phyloP scores from a whole-genome alignment of 2,329 filamentous ascomycete genomes.

The Diaporthe citrichinensis region DNA sequence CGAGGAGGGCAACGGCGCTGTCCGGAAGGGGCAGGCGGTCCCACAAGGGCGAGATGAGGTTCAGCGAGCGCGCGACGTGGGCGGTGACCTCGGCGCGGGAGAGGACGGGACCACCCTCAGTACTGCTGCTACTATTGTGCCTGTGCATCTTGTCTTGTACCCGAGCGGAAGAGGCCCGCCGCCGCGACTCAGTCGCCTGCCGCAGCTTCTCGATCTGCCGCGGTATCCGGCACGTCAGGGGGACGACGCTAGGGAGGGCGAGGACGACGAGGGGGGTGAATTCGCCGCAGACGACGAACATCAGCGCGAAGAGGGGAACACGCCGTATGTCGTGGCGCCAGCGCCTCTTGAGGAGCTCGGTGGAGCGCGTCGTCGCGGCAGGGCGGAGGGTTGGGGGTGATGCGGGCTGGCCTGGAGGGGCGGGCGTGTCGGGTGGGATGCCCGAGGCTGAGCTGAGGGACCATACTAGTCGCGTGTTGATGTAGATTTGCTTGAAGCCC shows the following conservation, averaged over 20 bases:
- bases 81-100: constrained; percentile 42
- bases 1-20: constrained; percentile 59
- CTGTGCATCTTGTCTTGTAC: constrained; percentile 43
- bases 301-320: constrained; percentile 81
- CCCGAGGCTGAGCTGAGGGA: constrained; percentile 53
- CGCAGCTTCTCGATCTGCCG: constrained; percentile 75
- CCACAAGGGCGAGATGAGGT: constrained; percentile 63
- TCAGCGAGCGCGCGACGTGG: constrained; percentile 60
- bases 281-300: constrained; percentile 86
- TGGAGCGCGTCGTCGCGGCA: constrained; percentile 68
- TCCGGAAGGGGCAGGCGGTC: constrained; percentile 58
- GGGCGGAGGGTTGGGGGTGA: constrained; percentile 52
- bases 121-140: neutral
- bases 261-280: constrained; percentile 86
- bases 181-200: constrained; percentile 65
- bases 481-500: constrained; percentile 81
- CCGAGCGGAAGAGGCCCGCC: constrained; percentile 63
- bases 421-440: constrained; percentile 45
- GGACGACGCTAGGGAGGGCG: constrained; percentile 78
- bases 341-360: constrained; percentile 79
- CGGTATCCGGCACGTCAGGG: constrained; percentile 87
- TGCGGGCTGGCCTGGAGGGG: constrained; percentile 61
- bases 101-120: neutral
- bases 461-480: constrained; percentile 71
- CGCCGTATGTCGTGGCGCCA: constrained; percentile 81